Evolutionary conservation across 345 rosid genomes (phyloP).

Genomic region (Eucalyptus cladocalyx): DNA sequence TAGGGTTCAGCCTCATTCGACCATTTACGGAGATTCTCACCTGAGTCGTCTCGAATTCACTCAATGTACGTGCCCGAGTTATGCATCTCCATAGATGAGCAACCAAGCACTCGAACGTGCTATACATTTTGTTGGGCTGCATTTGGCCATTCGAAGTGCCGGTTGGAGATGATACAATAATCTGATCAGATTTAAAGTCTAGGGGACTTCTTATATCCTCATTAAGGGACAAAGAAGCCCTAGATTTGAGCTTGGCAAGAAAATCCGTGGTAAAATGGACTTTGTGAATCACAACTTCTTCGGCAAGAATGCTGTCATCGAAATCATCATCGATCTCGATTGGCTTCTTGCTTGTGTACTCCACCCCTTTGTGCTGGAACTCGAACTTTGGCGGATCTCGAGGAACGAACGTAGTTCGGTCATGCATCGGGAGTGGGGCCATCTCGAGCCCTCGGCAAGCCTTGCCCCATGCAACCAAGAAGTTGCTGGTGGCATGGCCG

Average conservation of each 20-base stretch:
- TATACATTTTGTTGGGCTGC: not conserved
- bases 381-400: conserved; percentile 1
- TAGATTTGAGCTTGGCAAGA: conserved; percentile 7
- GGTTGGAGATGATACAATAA: not conserved
- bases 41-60: not conserved
- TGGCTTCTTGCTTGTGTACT: conserved; percentile 1
- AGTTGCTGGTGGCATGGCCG: conserved; percentile 13
- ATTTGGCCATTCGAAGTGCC: not conserved
- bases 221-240: not conserved
- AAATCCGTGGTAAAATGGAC: conserved; percentile 15
- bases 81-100: conserved; percentile 16
- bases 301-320: not conserved
- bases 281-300: conserved; percentile 5
- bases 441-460: conserved; percentile 13
- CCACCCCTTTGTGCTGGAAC: conserved; percentile 7
- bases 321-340: not conserved
- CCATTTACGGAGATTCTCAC: conserved; percentile 8
- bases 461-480: conserved; percentile 19
- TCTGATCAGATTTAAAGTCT: not conserved
- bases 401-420: conserved; percentile 4
- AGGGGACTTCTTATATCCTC: not conserved
- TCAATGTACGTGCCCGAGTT: conserved; percentile 7
- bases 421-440: not conserved
- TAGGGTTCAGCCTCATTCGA: not conserved
- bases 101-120: conserved; percentile 10